Conservation (phyloP, 768 basidiomycete genomes). For the Leccinum truebloodii region DNA sequence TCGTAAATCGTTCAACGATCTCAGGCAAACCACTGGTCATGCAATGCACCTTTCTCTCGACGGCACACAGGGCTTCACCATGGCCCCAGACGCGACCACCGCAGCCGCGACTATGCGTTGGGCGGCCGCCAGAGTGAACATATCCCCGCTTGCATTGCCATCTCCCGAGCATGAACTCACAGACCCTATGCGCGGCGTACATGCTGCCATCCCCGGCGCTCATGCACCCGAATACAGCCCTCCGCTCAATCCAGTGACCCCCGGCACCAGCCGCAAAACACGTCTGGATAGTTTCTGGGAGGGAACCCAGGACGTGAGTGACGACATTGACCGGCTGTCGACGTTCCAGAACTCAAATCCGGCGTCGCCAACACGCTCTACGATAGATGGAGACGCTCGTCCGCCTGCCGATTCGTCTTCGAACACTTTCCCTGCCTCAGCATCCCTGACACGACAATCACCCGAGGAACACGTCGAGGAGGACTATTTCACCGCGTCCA, state of each 20-base stretch:
- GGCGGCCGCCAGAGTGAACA: constrained; percentile 80
- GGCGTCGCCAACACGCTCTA: constrained; percentile 22
- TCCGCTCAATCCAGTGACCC: constrained; percentile 41
- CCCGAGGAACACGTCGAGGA: constrained; percentile 30
- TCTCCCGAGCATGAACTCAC: constrained; percentile 90
- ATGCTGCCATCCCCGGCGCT: constrained; percentile 63
- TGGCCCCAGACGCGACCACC: constrained; percentile 57
- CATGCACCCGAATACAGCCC: constrained; percentile 42
- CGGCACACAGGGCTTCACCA: constrained; percentile 29
- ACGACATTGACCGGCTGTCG: constrained; percentile 27
- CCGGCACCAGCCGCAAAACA: constrained; percentile 52
- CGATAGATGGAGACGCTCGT: constrained; percentile 6
- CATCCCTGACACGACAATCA: constrained; percentile 22
- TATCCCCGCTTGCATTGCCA: constrained; percentile 85
- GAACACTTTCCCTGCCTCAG: constrained; percentile 17
- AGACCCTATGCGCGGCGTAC: constrained; percentile 83
- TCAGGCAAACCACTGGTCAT: constrained; percentile 35
- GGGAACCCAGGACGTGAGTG: constrained; percentile 68
- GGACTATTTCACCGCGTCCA: constrained; percentile 33
- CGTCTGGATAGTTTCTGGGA: constrained; percentile 76
- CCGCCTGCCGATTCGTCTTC: constrained; percentile 11
- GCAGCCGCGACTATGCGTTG: constrained; percentile 82
- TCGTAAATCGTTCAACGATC: constrained; percentile 48
- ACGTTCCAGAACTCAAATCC: constrained; percentile 28
- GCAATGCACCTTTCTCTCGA: constrained; percentile 31